phyloP scores from a whole-genome alignment of 2,329 filamentous ascomycete genomes.

The Fusarium oligoseptatum region DNA sequence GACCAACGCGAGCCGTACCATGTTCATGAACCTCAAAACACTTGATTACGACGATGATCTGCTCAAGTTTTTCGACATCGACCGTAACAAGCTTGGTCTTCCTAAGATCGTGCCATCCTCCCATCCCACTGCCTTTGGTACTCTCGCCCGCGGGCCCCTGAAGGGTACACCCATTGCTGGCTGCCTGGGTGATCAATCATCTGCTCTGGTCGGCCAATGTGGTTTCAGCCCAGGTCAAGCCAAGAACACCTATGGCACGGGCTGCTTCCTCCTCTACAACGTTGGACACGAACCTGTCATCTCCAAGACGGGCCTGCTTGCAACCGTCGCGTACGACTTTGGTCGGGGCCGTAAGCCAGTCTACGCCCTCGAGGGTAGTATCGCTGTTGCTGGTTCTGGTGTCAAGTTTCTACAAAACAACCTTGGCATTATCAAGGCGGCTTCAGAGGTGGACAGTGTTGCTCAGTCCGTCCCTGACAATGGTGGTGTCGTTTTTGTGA shows the following conservation, averaged over 20 bases:
- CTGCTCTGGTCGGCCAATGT: conserved; percentile 86
- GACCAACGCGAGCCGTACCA: conserved; percentile 89
- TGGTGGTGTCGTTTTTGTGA: conserved; percentile 88
- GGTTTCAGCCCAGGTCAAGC: conserved; percentile 85
- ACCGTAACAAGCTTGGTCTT: conserved; percentile 75
- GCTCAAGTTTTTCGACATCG: conserved; percentile 82
- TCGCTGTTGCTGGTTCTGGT: conserved; percentile 84
- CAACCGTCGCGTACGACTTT: conserved; percentile 90
- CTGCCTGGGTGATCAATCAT: conserved; percentile 88
- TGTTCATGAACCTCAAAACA: conserved; percentile 92
- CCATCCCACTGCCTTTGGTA: conserved; percentile 79
- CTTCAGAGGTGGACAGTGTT: conserved; percentile 64
- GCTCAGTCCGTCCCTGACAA: conserved; percentile 74
- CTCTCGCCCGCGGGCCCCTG: conserved; percentile 73
- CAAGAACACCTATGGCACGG: conserved; percentile 93
- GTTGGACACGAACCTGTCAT: conserved; percentile 88
- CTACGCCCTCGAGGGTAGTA: conserved; percentile 87
- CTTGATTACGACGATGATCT: conserved; percentile 84
- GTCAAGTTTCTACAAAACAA: conserved; percentile 81
- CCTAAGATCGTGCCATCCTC: conserved; percentile 90
- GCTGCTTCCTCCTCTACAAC: conserved; percentile 91
- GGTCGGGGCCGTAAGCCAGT: conserved; percentile 70
- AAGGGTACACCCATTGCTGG: conserved; percentile 82
- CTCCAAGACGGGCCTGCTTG: conserved; percentile 83
- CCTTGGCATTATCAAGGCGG: conserved; percentile 68